Conservation (phyloP, 2,329 filamentous ascomycete genomes). For the Fusarium acutatum region DNA sequence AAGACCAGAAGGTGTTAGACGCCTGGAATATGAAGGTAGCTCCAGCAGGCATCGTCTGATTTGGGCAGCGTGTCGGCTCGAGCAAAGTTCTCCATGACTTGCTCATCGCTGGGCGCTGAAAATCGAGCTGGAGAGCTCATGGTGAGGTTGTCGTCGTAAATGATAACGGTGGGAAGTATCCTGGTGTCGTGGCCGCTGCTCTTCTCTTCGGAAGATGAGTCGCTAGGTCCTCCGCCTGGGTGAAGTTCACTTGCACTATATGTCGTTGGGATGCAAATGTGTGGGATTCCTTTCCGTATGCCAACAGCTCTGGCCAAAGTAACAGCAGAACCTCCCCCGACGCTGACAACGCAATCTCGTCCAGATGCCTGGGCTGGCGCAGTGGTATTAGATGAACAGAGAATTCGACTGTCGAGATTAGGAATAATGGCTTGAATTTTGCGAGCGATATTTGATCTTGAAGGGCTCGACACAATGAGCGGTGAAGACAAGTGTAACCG, state of each 20-base stretch:
- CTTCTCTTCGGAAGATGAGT: background rate
- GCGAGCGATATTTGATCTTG: constrained; percentile 46
- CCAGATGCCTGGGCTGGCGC: constrained; percentile 38
- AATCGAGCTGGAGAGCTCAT: constrained; percentile 39
- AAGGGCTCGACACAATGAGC: constrained; percentile 51
- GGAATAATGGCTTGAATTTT: constrained; percentile 47
- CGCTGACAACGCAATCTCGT: constrained; percentile 66
- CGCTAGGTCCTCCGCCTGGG: background rate
- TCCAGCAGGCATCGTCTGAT: constrained; percentile 46
- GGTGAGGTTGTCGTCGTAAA: constrained; percentile 51
- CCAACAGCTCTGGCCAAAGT: constrained; percentile 65
- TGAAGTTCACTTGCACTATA: constrained; percentile 68
- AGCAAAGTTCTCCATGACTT: constrained; percentile 27
- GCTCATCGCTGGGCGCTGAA: constrained; percentile 39
- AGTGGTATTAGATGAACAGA: constrained; percentile 45
- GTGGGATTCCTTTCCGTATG: constrained; percentile 61
- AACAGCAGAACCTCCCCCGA: constrained; percentile 70
- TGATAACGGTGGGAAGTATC: constrained; percentile 45
- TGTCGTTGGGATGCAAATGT: constrained; percentile 68
- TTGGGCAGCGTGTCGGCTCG: constrained; percentile 16
- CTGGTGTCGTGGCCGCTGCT: background rate
- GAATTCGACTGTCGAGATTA: constrained; percentile 45
- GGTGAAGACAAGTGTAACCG: constrained; percentile 45
- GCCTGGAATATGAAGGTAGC: constrained; percentile 49
- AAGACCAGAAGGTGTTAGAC: constrained; percentile 35